These are phyloP conservation scores for Yamadazyma philogaea DNA, from an alignment of 805 yeast genomes.

Conservation along the genomic window DNA sequence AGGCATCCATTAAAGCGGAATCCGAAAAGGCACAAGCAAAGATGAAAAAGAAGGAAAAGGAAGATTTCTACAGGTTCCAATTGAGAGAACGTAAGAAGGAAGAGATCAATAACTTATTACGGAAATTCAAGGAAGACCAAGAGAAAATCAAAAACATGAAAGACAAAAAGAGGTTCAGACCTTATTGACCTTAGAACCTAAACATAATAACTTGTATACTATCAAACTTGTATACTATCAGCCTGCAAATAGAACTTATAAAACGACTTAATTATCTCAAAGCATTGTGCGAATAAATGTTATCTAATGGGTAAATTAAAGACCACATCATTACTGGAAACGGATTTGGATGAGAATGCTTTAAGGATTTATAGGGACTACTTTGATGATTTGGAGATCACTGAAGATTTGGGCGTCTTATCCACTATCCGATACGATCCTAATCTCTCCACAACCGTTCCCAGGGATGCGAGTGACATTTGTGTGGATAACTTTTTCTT, in stretches of 20 bases:
- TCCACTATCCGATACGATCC: constrained; percentile 81
- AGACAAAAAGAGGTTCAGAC: constrained; percentile 79
- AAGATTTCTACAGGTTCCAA: constrained; percentile 94
- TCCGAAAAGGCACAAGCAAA: constrained; percentile 43
- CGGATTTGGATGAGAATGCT: neutral
- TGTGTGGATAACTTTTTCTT: constrained; percentile 50
- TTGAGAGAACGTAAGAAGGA: constrained; percentile 88
- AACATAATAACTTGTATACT: neutral
- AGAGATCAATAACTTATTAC: constrained; percentile 83
- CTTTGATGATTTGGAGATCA: constrained; percentile 1
- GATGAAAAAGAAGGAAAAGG: constrained; percentile 71
- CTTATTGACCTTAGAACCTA: constrained; percentile 50
- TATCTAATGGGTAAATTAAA: neutral
- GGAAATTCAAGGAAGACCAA: constrained; percentile 87
- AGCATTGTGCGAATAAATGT: neutral
- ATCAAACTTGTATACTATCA: neutral
- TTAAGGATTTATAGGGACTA: neutral
- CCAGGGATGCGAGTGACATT: constrained; percentile 24
- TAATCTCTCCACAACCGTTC: constrained; percentile 29
- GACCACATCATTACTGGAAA: neutral
- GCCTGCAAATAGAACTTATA: neutral
- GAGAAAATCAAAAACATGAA: constrained; percentile 75
- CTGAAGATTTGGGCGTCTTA: constrained; percentile 51
- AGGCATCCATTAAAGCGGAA: constrained; percentile 32
- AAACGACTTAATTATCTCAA: neutral